Base-by-base conservation (phyloP, 352 stramenopile genomes). In the Phytophthora chlamydospora region DNA sequence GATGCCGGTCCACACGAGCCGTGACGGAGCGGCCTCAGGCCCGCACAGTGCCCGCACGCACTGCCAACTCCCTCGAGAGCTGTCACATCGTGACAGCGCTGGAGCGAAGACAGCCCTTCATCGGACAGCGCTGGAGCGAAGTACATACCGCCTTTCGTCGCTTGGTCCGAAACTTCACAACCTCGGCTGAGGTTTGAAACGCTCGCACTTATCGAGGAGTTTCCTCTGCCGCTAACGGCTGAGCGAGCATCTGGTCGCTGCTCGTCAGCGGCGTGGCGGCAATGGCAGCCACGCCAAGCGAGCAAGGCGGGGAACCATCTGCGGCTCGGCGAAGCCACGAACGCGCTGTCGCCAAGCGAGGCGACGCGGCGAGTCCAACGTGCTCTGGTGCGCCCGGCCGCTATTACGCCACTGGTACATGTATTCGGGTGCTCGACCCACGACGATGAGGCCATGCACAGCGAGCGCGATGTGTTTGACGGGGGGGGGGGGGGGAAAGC, bases 111-210 rank as follows among this genome's bases (percentile, higher is more conserved):
- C 21, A 24, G 21, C 21, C 21, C 21, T 24, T 24, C 21, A 24
- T 24, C 21, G 21, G 21, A 24, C 21, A 24, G 21, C 21, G 21
- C 21, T 24, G 21, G 21, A 24, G 21, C 21, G 21, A 24, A 24
- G 21, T 24, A 3, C 21, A 1, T n/a, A 1, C 21, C 21, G 21
- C 21, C 21, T 24, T 24, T 24, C 21, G 21, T 24, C 21, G 21
- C 21, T 24, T 24, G 21, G 21, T 24, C 21, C 21, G 24, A 31
- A 31, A 31, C 27, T 31, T 31, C 27, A 31, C 27, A 31, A 31
- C 27, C 6, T 31, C 43, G 12, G 39, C 36, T 62, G 58, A 36
- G 62, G 43, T 60, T 61, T 51, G 51, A 51, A 67, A 62, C 51
- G 58, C 19, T 46, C 58, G 34, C 47, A 43, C 21, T 46, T 64